Conservation (phyloP, 768 basidiomycete genomes). For the Brasilioporus rufonigricans region DNA sequence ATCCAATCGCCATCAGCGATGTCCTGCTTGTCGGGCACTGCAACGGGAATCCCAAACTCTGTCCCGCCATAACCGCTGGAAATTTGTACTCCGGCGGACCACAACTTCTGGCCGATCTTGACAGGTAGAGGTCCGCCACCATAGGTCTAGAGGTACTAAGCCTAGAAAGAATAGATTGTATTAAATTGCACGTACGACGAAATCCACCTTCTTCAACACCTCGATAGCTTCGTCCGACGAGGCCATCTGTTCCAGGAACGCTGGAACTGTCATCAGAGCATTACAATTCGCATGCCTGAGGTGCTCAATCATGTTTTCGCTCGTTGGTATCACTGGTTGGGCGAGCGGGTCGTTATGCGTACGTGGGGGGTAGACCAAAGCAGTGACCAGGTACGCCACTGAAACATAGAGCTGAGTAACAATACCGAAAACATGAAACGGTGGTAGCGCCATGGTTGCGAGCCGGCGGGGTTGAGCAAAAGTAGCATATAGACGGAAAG, state of each 20-base stretch:
- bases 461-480: constrained; percentile 18
- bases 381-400: constrained; percentile 34
- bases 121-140: constrained; percentile 13
- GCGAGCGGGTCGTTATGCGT: not conserved
- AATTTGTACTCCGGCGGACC: constrained; percentile 12
- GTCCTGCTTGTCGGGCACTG: not conserved
- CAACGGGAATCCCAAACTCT: constrained; percentile 14
- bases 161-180: too few species aligned
- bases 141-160: too few species aligned
- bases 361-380: constrained; percentile 28
- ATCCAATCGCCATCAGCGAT: constrained; percentile 17
- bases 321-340: constrained; percentile 15
- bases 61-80: constrained; percentile 17
- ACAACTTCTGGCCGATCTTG: constrained; percentile 14
- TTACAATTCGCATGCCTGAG: not conserved
- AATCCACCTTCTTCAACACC: constrained; percentile 22
- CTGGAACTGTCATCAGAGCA: constrained; percentile 16
- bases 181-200: constrained; percentile 32
- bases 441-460: constrained; percentile 25
- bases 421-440: constrained; percentile 28
- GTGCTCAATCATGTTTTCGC: constrained; percentile 18
- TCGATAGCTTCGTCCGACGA: constrained; percentile 22
- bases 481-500: not conserved
- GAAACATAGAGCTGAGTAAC: constrained; percentile 6
- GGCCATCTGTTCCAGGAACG: constrained; percentile 25